These are phyloP conservation scores for Harringtonia lauricola DNA, from an alignment of 2,329 filamentous ascomycete genomes.

Conservation along the genomic window DNA sequence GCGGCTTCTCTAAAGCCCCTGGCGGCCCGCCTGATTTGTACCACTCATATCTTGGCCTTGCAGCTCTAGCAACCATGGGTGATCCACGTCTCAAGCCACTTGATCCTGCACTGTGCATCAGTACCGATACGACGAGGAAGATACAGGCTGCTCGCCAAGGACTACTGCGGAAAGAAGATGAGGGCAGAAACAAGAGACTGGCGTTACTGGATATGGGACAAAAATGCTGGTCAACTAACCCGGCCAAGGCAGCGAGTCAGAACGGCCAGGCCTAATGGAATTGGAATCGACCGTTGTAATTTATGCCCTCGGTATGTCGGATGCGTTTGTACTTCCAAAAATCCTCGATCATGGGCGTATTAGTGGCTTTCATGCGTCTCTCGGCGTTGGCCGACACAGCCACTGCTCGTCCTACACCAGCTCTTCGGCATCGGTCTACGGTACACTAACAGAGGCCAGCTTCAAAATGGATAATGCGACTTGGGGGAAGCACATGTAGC, in stretches of 20 bases:
- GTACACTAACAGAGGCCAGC: too few species aligned
- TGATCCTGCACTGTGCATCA: slow-evolving; percentile 69
- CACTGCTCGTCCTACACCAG: too few species aligned
- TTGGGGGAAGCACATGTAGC: too few species aligned
- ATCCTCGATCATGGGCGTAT: too few species aligned
- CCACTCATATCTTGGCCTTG: slow-evolving; percentile 80
- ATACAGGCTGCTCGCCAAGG: slow-evolving; percentile 35
- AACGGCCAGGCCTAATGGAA: background rate
- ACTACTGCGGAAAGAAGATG: slow-evolving; percentile 15
- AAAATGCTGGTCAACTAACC: slow-evolving; percentile 1
- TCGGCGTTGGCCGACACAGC: too few species aligned
- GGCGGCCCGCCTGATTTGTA: slow-evolving; percentile 67
- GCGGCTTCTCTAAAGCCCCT: slow-evolving; percentile 67
- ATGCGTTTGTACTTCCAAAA: too few species aligned
- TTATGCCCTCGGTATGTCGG: too few species aligned
- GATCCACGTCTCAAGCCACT: slow-evolving; percentile 59
- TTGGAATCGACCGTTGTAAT: slow-evolving; percentile 35
- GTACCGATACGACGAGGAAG: slow-evolving; percentile 41
- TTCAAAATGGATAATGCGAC: too few species aligned
- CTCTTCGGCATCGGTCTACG: too few species aligned
- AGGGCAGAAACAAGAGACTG: background rate
- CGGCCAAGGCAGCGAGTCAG: slow-evolving; percentile 24
- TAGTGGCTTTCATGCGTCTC: too few species aligned
- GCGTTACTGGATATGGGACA: slow-evolving; percentile 2
- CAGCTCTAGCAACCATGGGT: slow-evolving; percentile 62